Percentiles rank a stretch among this genome's conserved stretches.
Conservation (phyloP, 768 basidiomycete species). For the Porphyrellus cyaneotinctus region DNA sequence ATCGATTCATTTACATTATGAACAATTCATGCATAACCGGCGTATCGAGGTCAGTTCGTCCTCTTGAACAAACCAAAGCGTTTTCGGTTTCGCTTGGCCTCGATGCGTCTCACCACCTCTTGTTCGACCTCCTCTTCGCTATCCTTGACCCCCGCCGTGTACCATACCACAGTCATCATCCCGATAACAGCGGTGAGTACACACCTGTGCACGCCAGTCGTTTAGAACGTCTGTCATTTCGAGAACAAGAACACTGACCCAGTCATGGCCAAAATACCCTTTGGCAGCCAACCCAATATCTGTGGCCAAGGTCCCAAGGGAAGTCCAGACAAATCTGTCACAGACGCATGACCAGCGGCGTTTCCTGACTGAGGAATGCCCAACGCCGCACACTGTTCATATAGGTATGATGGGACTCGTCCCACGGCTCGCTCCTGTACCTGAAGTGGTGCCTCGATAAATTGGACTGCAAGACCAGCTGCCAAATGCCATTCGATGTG, state of each 20-base stretch:
- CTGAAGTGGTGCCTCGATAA: constrained; percentile 76
- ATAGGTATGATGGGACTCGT: constrained; percentile 53
- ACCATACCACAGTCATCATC: constrained; percentile 82
- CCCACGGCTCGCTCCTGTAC: constrained; percentile 50
- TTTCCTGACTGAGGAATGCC: constrained; percentile 69
- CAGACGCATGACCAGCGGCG: constrained; percentile 73
- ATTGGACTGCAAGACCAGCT: constrained; percentile 76
- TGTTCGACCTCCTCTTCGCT: constrained; percentile 80
- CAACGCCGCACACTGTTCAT: constrained; percentile 69
- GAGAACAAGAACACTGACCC: constrained; percentile 41
- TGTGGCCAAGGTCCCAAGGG: constrained; percentile 70
- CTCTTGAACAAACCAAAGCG: constrained; percentile 39
- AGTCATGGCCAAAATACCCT: constrained; percentile 72
- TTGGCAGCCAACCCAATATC: constrained; percentile 65
- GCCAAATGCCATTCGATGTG: constrained; percentile 88
- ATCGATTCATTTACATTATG: no score
- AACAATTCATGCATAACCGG: not conserved
- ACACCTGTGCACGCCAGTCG: constrained; percentile 44
- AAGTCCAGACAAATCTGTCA: constrained; percentile 66
- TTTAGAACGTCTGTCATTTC: not conserved
- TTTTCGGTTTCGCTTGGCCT: constrained; percentile 49
- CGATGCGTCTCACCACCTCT: constrained; percentile 55
- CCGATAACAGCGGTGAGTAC: constrained; percentile 82
- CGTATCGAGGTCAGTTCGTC: not conserved
- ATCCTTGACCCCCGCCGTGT: constrained; percentile 67